These are phyloP conservation scores for Aspergillus diversus DNA, from an alignment of 495 filamentous ascomycete genomes.

Conservation along the genomic window DNA sequence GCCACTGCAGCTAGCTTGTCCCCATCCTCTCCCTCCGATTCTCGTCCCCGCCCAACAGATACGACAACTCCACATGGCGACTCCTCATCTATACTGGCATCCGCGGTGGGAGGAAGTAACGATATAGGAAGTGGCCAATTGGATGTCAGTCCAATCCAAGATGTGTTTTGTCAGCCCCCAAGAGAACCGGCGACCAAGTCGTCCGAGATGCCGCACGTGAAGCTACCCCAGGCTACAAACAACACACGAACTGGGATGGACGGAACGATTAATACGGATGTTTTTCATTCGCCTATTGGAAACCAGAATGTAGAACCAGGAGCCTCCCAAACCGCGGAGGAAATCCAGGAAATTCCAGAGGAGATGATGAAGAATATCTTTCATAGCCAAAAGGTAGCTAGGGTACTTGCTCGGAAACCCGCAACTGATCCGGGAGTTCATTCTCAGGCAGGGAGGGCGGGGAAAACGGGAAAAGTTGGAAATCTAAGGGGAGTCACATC, in stretches of 20 bases:
- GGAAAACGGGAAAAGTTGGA: constrained; percentile 19
- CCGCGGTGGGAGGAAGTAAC: constrained; percentile 32
- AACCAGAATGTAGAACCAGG: constrained; percentile 24
- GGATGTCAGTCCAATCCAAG: constrained; percentile 53
- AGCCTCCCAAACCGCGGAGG: not conserved
- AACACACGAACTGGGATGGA: constrained; percentile 43
- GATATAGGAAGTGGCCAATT: constrained; percentile 26
- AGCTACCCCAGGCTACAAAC: constrained; percentile 59
- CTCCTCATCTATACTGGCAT: constrained; percentile 55
- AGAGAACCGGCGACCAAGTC: constrained; percentile 45
- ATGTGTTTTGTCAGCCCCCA: constrained; percentile 62
- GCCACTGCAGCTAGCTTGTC: constrained; percentile 1
- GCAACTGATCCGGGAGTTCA: constrained; percentile 18
- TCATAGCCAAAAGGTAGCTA: constrained; percentile 61
- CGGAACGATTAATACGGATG: constrained; percentile 59
- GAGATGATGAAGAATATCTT: constrained; percentile 65
- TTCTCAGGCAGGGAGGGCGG: not conserved
- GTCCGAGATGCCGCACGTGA: constrained; percentile 60
- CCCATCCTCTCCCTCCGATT: constrained; percentile 11
- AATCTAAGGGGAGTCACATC: not conserved
- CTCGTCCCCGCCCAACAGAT: constrained; percentile 43
- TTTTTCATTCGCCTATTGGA: constrained; percentile 45
- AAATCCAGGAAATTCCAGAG: constrained; percentile 49
- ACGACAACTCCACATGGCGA: constrained; percentile 58
- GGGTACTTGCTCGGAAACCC: constrained; percentile 48